Percentiles rank a stretch among this genome's conserved stretches.
These are phyloP conservation scores for Calonectria pseudoreteaudii DNA, from an alignment of 2,329 filamentous ascomycete genomes.

Conservation along the genomic window DNA sequence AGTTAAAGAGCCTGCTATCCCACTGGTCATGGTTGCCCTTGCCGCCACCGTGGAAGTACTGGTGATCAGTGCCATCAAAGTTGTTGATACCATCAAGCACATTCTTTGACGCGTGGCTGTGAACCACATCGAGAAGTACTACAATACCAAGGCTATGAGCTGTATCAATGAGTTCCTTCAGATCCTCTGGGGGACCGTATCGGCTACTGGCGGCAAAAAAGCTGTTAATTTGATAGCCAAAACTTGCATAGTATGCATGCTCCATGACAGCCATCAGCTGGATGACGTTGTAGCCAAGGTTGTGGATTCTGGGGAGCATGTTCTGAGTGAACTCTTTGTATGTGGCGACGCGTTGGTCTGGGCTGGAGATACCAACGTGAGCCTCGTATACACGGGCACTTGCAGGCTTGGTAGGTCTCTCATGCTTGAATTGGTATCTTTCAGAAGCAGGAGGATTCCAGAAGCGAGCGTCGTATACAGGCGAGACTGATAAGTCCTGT, in stretches of 20 bases:
- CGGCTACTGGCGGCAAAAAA: constrained; percentile 98
- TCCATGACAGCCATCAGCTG: constrained; percentile 99
- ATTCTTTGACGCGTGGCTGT: constrained; percentile 98
- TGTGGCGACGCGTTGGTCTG: constrained; percentile 87
- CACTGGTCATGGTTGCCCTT: constrained; percentile 92
- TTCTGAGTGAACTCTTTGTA: constrained; percentile 98
- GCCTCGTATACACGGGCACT: constrained; percentile 97
- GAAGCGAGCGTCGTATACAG: constrained; percentile 93
- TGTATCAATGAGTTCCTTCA: constrained; percentile 96
- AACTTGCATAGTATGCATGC: constrained; percentile 98
- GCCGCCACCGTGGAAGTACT: constrained; percentile 91
- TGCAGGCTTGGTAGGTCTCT: constrained; percentile 82
- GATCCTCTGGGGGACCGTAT: constrained; percentile 91
- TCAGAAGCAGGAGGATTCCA: constrained; percentile 90
- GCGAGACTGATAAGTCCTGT: constrained; percentile 89
- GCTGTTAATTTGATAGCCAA: constrained; percentile 98
- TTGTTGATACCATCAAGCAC: constrained; percentile 94
- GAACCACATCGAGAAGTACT: constrained; percentile 93
- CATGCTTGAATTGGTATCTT: constrained; percentile 86
- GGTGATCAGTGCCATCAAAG: constrained; percentile 94
- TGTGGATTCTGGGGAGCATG: constrained; percentile 90
- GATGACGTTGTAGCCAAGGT: constrained; percentile 95
- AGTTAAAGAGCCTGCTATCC: constrained; percentile 98
- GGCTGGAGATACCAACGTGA: constrained; percentile 97
- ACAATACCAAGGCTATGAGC: constrained; percentile 92